Evolutionary conservation across 805 yeast genomes (phyloP).

Genomic region (Torulaspora indica): DNA sequence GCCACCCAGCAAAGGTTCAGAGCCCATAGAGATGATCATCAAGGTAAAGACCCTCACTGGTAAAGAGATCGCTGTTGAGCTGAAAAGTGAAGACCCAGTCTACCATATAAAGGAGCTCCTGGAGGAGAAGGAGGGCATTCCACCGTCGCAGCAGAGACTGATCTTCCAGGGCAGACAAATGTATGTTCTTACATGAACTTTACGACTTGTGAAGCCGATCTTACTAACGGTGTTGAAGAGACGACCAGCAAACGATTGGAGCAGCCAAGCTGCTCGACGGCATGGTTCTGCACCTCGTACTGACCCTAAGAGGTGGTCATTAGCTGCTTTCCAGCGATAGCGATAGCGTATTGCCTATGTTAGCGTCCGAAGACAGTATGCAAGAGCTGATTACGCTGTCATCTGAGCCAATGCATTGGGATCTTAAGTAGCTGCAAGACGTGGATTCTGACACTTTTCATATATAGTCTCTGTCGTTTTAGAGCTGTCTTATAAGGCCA

Average conservation of each 20-base stretch:
- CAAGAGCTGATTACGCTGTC: too few relatives aligned
- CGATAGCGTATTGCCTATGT: too few relatives aligned
- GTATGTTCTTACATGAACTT: conserved; percentile 39
- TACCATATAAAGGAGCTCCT: conserved; percentile 80
- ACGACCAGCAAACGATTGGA: conserved; percentile 70
- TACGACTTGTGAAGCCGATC: neutral
- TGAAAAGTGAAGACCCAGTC: conserved; percentile 40
- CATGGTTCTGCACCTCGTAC: conserved; percentile 79
- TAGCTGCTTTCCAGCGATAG: too few relatives aligned
- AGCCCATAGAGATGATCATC: conserved; percentile 16
- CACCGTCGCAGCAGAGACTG: conserved; percentile 91
- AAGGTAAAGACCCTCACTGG: conserved; percentile 34
- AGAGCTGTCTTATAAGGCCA: neutral
- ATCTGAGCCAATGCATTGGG: too few relatives aligned
- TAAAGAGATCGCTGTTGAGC: conserved; percentile 37
- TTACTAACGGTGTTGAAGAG: conserved; percentile 34
- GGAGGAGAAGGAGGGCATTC: conserved; percentile 96
- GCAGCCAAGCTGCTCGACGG: conserved; percentile 80
- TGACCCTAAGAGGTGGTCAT: conserved; percentile 86
- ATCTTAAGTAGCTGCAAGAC: too few relatives aligned
- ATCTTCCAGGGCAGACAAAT: conserved; percentile 88
- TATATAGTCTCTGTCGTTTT: neutral
- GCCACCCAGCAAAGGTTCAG: too few relatives aligned
- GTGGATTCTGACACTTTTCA: too few relatives aligned
- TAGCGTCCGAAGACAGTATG: too few relatives aligned